Conservation (phyloP, 2,329 filamentous ascomycete genomes). For the Xylariaceae sp. region DNA sequence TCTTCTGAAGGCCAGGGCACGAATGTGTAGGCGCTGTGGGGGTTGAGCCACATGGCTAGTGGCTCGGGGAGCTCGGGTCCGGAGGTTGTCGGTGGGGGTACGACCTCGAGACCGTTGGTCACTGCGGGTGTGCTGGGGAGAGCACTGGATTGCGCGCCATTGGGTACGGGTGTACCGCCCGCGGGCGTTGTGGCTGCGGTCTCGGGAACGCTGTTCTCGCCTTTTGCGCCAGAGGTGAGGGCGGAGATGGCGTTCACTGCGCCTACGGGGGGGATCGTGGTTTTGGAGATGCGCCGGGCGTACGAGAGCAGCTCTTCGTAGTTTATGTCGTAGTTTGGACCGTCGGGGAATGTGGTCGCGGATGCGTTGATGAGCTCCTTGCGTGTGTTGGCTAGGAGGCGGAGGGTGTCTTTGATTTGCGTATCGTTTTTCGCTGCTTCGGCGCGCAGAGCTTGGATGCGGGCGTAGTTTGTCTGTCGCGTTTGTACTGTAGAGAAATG, state of each 20-base stretch:
- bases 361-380: constrained; percentile 66
- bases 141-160: constrained; percentile 14
- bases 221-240: constrained; percentile 6
- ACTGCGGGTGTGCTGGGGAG: not conserved
- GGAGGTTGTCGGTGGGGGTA: constrained; percentile 29
- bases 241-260: constrained; percentile 39
- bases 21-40: constrained; percentile 57
- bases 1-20: constrained; percentile 73
- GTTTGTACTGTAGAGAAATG: constrained; percentile 50
- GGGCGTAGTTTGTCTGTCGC: constrained; percentile 71
- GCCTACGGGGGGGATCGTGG: constrained; percentile 66
- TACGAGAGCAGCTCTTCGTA: constrained; percentile 74
- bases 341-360: constrained; percentile 51
- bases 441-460: constrained; percentile 64
- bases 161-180: constrained; percentile 19
- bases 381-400: constrained; percentile 66
- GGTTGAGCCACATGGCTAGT: constrained; percentile 50
- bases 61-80: constrained; percentile 45
- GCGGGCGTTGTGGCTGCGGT: constrained; percentile 26
- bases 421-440: constrained; percentile 63
- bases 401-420: constrained; percentile 68
- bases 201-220: constrained; percentile 22
- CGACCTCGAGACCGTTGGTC: constrained; percentile 3
- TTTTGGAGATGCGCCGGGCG: constrained; percentile 75
- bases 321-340: constrained; percentile 53